Conservation (phyloP, 305 asterid species). For the Rubia tinctorum region DNA sequence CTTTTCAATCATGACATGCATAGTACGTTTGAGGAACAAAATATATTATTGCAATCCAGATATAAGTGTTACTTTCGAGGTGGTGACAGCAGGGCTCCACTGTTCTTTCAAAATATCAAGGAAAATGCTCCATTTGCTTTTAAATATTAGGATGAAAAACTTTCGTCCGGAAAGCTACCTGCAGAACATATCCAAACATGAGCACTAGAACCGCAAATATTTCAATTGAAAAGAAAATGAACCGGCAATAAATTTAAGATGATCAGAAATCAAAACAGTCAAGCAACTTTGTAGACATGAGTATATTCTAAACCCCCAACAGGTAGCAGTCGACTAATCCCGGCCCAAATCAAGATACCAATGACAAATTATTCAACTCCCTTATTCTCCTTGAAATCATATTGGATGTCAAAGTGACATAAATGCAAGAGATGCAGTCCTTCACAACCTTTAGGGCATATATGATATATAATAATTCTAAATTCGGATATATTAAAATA, state of each 20-base stretch:
- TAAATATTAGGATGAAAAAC: constrained; percentile 35
- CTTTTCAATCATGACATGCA: background rate
- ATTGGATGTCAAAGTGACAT: no score
- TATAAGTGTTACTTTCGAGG: constrained; percentile 24
- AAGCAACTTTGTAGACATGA: no score
- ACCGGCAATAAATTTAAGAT: background rate
- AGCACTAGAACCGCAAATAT: background rate
- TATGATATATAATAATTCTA: no score
- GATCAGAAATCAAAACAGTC: background rate
- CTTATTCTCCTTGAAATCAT: no score
- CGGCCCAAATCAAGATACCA: background rate
- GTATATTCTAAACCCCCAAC: background rate
- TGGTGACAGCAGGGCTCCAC: constrained; percentile 41
- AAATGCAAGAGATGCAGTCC: no score
- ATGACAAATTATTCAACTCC: background rate
- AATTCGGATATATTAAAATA: no score
- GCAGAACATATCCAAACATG: constrained; percentile 13
- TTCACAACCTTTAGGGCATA: no score
- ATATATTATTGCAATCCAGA: background rate
- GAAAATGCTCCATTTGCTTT: constrained; percentile 36
- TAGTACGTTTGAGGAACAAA: background rate
- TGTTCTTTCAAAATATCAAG: constrained; percentile 36
- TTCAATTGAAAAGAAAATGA: background rate
- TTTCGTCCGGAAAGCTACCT: constrained; percentile 34
- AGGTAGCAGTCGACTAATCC: background rate